Evolutionary conservation across 257 asterid genomes (phyloP).

Genomic region (Nemophila menziesii): DNA sequence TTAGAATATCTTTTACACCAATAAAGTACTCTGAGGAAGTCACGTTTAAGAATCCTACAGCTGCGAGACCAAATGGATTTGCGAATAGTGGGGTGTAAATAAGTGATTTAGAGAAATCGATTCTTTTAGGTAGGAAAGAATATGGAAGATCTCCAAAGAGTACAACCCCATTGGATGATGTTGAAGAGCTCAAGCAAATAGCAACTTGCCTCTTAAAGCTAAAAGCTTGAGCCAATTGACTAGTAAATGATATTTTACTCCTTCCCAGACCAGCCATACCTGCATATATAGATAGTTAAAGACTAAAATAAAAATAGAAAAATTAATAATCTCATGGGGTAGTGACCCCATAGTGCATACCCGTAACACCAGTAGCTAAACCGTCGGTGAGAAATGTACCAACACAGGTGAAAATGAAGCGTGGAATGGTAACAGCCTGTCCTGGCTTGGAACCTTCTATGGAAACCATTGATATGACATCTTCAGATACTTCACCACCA

Average conservation of each 20-base stretch:
- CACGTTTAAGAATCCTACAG: conserved; percentile 1
- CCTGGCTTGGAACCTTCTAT: too few species aligned
- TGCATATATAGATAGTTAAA: too few species aligned
- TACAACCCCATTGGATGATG: conserved; percentile 24
- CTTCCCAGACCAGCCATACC: conserved; percentile 21
- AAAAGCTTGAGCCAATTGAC: conserved; percentile 15
- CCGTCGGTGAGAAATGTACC: too few species aligned
- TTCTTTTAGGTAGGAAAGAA: conserved; percentile 1
- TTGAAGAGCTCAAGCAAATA: conserved; percentile 21
- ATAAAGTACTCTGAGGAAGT: conserved; percentile 15
- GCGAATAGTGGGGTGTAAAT: conserved; percentile 6
- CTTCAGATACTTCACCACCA: too few species aligned
- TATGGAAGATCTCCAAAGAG: conserved; percentile 57
- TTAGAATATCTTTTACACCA: conserved; percentile 9
- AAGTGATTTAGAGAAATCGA: conserved; percentile 4
- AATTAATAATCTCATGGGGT: too few species aligned
- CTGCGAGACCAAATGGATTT: conserved; percentile 7
- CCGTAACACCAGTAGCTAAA: too few species aligned
- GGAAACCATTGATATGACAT: too few species aligned
- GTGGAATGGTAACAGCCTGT: too few species aligned
- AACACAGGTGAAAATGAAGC: too few species aligned
- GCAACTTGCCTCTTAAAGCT: conserved; percentile 16
- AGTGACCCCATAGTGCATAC: too few species aligned
- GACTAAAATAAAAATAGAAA: too few species aligned
- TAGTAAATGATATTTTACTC: conserved; percentile 9